Base-by-base conservation (phyloP, 768 basidiomycete genomes). In the Chalciporus sphaerocephalus region DNA sequence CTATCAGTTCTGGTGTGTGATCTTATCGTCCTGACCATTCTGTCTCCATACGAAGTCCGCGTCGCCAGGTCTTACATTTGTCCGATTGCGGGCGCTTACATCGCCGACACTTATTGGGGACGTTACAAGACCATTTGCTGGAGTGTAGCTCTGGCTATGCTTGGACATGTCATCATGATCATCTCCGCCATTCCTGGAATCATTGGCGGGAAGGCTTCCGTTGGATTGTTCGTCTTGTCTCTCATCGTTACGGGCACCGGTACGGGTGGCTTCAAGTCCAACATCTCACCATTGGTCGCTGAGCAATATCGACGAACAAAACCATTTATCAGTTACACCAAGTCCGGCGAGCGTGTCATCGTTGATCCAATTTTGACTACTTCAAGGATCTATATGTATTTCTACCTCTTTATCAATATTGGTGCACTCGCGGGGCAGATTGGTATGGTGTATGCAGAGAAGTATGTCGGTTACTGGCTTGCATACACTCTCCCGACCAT, bases 211-310 rank as follows among this genome's bases (percentile, higher is more conserved):
- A 53, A 64, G 11, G 70, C 76, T 8, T 70, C 83, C 0, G 58
- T 75, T 2, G 79, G 72, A 1, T 69, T 72, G 20, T 81, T 88
- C 54, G 52, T 73, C 17, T 52, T 84, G 30, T 81, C 84, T 0
- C 66, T 89, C 40, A 59, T 89, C 43, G 67, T 88, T 45, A 84
- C 79, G 60, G 65, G 60, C 4, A 21, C 64, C 12, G 79, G 85
- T 13, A 76, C 85, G 8, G 86, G 85, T 6, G 68, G 81, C 18
- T 86, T 89, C 76, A 88, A 90, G 66, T 66, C 81, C 2, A 89
- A 87, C 60, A 81, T 90, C 50, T 83, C 81, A 0, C 87, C 87
- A 2, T 69, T 91, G 52, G 74, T 90, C 18, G 88, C 88, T 6
- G 88, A 90, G 59, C 88, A 90, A 56, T 83, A 84, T 57, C 73